Base-by-base conservation (phyloP, 371 early-diverging fungal genomes). In the Mortierella sp. region DNA sequence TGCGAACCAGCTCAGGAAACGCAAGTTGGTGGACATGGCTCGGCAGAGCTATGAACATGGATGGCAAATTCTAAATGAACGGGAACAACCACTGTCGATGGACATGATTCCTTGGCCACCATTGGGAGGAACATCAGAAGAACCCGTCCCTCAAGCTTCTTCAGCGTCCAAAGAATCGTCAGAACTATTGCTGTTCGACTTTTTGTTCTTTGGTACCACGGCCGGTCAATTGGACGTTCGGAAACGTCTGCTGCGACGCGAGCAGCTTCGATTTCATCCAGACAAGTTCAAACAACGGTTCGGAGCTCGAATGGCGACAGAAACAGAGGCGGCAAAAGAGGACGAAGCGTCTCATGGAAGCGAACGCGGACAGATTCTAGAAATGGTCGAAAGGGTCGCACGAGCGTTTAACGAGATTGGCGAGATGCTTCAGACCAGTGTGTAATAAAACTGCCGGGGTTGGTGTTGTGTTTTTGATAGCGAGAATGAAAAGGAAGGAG, bases 251-350 rank as follows among this genome's bases (percentile, higher is more conserved):
- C 34, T 71, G 31, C 54, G 65, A 47, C 60, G 65, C 13, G 71
- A 71, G 16, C 65, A 64, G 34, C 65, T 64, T 24, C 64, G 50
- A 25, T 71, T 71, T 28, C 71, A 71, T 60, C 71, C 71, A 8
- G 71, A 64, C 65, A 71, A 71, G 28, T 71, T 71, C 28, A 48
- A 31, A 21, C 71, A 71, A 24, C 56, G 65, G 12, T 71, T 71
- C 43, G 71, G 65, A n/a, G 24, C 56, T 12, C 28, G 71, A n/a
- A 43, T 71, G 21, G 52, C 64, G 2, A 27, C 29, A 29, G 28
- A 37, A 24, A 46, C 43, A 14, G 56, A 5, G 24, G 43, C 40
- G 3, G 54, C 25, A 8, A n/a, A 7, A 19, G 52, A 9, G 19
- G 29, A 27, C 0, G n/a, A 39, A 24, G 14, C 12, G 40, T 8